Conservation (phyloP, 1,139 yeast genomes). For the Sugiyamaella novakii region DNA sequence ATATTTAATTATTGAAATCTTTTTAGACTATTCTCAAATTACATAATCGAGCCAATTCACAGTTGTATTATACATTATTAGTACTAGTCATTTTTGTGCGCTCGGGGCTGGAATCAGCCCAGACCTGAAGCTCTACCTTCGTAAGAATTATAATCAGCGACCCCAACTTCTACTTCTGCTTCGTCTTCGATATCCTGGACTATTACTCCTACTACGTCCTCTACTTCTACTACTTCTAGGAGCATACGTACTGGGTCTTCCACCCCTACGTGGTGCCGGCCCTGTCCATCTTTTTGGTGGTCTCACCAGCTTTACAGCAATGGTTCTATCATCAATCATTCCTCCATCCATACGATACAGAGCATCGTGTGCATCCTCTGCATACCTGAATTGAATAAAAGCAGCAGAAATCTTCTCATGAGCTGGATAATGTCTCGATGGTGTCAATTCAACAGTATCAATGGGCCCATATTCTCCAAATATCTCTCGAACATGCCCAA, state of each 20-base stretch:
- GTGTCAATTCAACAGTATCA: slow-evolving; percentile 27
- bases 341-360: slow-evolving; percentile 34
- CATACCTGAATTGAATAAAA: slow-evolving; percentile 27
- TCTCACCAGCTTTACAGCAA: slow-evolving; percentile 26
- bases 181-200: background rate
- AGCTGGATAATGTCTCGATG: slow-evolving; percentile 12
- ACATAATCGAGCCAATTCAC: too few species aligned
- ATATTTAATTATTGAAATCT: slow-evolving; percentile 9
- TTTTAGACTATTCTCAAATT: too few species aligned
- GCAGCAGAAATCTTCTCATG: slow-evolving; percentile 24
- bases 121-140: background rate
- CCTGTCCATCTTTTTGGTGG: slow-evolving; percentile 21
- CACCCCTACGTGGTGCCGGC: slow-evolving; percentile 14
- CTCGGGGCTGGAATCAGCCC: slow-evolving; percentile 9
- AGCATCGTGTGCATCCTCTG: slow-evolving; percentile 34
- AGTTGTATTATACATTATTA: too few species aligned
- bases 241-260: slow-evolving; percentile 15
- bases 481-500: slow-evolving; percentile 34
- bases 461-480: slow-evolving; percentile 35
- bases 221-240: background rate
- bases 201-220: slow-evolving; percentile 9
- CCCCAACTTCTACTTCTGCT: slow-evolving; percentile 8
- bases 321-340: slow-evolving; percentile 31
- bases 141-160: too few species aligned
- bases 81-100: too few species aligned